Percentiles rank a stretch among this genome's conserved stretches.
phyloP scores from a whole-genome alignment of 1,284 basidiomycete species.

The Austroboletus novae-zelandiae region DNA sequence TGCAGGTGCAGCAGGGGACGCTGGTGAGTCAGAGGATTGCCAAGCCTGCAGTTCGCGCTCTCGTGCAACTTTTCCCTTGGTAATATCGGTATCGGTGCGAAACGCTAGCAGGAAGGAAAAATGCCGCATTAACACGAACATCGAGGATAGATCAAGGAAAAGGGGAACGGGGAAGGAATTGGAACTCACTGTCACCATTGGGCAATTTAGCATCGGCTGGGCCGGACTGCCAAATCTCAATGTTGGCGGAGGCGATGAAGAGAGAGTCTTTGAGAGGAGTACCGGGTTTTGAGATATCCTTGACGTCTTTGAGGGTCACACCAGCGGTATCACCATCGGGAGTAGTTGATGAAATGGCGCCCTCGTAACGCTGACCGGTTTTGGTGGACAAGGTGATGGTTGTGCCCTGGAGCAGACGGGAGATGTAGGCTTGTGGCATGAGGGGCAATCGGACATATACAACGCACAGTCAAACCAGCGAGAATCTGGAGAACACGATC shows the following conservation, averaged over 20 bases:
- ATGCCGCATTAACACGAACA: conserved; percentile 14
- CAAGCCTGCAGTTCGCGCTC: conserved; percentile 87
- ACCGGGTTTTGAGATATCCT: conserved; percentile 60
- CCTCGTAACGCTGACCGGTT: conserved; percentile 66
- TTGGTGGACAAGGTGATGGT: conserved; percentile 71
- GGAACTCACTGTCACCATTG: conserved; percentile 63
- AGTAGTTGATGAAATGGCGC: conserved; percentile 60
- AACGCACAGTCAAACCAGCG: conserved; percentile 61
- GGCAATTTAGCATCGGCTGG: conserved; percentile 64
- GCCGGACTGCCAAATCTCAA: conserved; percentile 70
- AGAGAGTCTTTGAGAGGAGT: conserved; percentile 64
- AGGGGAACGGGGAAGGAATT: neutral
- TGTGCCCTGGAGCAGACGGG: conserved; percentile 51
- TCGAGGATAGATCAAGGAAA: neutral
- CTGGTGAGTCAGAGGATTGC: conserved; percentile 44
- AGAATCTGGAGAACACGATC: conserved; percentile 61
- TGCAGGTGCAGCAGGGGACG: conserved; percentile 18
- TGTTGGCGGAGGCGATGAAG: conserved; percentile 68
- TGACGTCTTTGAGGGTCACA: conserved; percentile 72
- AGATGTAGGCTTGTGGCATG: conserved; percentile 21
- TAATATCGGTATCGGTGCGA: conserved; percentile 88
- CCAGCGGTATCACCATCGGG: conserved; percentile 66
- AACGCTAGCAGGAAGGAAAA: conserved; percentile 53
- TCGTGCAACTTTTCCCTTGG: conserved; percentile 50
- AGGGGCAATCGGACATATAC: conserved; percentile 10